Percentiles rank a stretch among this genome's conserved stretches.
Conservation (phyloP, 345 rosid genomes). For the Linum trigynum region DNA sequence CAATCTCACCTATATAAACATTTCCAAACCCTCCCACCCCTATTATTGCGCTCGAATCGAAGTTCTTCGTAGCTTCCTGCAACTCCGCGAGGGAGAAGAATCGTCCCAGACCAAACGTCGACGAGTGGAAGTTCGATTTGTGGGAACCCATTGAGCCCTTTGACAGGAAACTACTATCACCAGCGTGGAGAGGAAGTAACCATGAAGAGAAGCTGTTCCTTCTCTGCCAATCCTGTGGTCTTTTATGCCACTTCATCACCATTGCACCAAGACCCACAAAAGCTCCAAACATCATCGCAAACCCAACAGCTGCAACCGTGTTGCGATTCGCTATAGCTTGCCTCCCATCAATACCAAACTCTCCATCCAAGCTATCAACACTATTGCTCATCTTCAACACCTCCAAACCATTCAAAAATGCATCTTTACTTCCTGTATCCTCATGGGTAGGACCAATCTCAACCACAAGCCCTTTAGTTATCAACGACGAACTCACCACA, state of each 20-base stretch:
- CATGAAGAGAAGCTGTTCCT: conserved; percentile 78
- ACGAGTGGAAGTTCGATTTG: conserved; percentile 43
- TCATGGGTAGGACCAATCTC: conserved; percentile 59
- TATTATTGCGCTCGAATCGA: conserved; percentile 48
- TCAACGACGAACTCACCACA: conserved; percentile 45
- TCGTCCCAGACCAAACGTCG: conserved; percentile 60
- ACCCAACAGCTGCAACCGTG: conserved; percentile 63
- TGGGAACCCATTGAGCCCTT: conserved; percentile 34
- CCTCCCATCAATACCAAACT: conserved; percentile 58
- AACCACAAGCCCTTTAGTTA: conserved; percentile 34
- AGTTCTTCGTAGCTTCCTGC: conserved; percentile 66
- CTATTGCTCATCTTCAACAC: conserved; percentile 65
- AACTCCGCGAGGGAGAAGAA: conserved; percentile 55
- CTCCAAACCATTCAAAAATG: conserved; percentile 67
- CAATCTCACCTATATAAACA: conserved; percentile 55
- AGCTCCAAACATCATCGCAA: conserved; percentile 85
- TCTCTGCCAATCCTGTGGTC: conserved; percentile 82
- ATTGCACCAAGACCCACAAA: conserved; percentile 75
- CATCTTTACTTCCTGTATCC: conserved; percentile 42
- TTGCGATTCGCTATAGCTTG: conserved; percentile 25
- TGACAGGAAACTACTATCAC: conserved; percentile 58
- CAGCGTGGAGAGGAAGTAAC: conserved; percentile 67
- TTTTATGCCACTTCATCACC: conserved; percentile 68
- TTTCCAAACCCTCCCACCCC: conserved; percentile 85
- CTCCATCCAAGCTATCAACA: conserved; percentile 66